Conservation (phyloP, 352 stramenopile species). For the Achlya hypogyna region DNA sequence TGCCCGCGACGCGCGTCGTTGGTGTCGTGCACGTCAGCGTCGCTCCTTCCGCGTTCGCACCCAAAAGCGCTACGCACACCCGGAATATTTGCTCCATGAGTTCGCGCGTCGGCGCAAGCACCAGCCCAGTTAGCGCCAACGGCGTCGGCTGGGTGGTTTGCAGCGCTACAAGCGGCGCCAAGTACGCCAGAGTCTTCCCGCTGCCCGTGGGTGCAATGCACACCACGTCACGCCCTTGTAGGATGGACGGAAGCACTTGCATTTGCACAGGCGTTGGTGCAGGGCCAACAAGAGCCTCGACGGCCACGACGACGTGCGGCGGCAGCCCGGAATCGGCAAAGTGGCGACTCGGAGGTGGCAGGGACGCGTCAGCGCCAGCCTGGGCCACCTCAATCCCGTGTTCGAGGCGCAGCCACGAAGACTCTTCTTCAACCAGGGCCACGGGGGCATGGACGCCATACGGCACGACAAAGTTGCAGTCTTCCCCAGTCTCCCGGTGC, state of each 20-base stretch:
- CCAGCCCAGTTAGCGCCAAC: slow-evolving; percentile 48
- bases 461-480: not conserved
- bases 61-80: slow-evolving; percentile 25
- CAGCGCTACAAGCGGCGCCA: slow-evolving; percentile 83
- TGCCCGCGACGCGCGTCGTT: slow-evolving; percentile 26
- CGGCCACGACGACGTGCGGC: not conserved
- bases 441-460: not conserved
- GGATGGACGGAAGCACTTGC: slow-evolving; percentile 81
- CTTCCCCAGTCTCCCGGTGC: not conserved
- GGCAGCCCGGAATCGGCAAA: slow-evolving; percentile 36
- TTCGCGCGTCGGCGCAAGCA: slow-evolving; percentile 94
- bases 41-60: too few relatives aligned
- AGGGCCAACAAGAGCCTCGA: slow-evolving; percentile 27
- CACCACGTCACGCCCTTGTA: slow-evolving; percentile 87
- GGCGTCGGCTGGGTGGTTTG: not conserved
- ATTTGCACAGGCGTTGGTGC: slow-evolving; percentile 95
- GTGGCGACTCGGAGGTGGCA: slow-evolving; percentile 26
- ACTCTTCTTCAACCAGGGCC: slow-evolving; percentile 26
- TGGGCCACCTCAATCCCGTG: slow-evolving; percentile 31
- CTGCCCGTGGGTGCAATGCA: slow-evolving; percentile 89
- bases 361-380: slow-evolving; percentile 14
- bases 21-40: too few relatives aligned
- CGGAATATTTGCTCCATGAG: slow-evolving; percentile 91
- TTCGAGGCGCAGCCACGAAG: slow-evolving; percentile 42
- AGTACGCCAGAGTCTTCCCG: slow-evolving; percentile 95